Evolutionary conservation across 2,329 filamentous ascomycete genomes (phyloP).

Genomic region (Teratosphaeria gauchensis): DNA sequence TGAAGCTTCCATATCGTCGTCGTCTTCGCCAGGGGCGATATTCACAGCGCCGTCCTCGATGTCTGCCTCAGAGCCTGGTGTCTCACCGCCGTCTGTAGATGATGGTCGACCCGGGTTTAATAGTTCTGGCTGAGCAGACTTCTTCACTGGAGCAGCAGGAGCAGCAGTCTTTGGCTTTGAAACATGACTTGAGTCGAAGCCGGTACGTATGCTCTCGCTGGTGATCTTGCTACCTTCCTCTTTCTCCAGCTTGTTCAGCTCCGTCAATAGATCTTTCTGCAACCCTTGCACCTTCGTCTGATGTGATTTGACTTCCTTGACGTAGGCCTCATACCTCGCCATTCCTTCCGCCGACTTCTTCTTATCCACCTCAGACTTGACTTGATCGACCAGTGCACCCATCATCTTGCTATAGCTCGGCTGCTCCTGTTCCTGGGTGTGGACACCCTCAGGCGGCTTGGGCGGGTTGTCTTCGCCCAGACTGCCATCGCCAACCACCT

Average conservation of each 20-base stretch:
- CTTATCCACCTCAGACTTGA: conserved; percentile 76
- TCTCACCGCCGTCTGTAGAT: conserved; percentile 32
- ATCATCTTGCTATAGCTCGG: conserved; percentile 96
- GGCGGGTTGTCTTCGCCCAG: conserved; percentile 66
- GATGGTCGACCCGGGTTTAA: conserved; percentile 23
- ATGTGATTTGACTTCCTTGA: conserved; percentile 68
- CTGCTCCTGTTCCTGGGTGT: conserved; percentile 57
- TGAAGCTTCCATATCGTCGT: conserved; percentile 66
- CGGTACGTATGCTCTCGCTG: conserved; percentile 77
- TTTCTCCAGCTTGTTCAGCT: conserved; percentile 72
- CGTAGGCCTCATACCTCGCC: conserved; percentile 62
- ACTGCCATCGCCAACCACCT: conserved; percentile 53
- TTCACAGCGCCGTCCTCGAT: conserved; percentile 42
- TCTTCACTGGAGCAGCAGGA: conserved; percentile 26
- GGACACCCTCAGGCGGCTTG: conserved; percentile 69
- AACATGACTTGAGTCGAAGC: conserved; percentile 81
- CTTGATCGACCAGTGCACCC: conserved; percentile 87
- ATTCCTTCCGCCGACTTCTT: conserved; percentile 49
- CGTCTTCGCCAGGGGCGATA: conserved; percentile 36
- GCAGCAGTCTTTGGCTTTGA: conserved; percentile 41
- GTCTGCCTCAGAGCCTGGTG: conserved; percentile 53
- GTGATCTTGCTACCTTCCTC: conserved; percentile 87
- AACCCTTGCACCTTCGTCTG: conserved; percentile 66
- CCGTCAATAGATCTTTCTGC: conserved; percentile 63
- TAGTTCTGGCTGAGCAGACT: conserved; percentile 20